Percentiles rank a stretch among this genome's conserved stretches.
Conservation (phyloP, 768 basidiomycete genomes). For the Pleurotus salmoneostramineus region DNA sequence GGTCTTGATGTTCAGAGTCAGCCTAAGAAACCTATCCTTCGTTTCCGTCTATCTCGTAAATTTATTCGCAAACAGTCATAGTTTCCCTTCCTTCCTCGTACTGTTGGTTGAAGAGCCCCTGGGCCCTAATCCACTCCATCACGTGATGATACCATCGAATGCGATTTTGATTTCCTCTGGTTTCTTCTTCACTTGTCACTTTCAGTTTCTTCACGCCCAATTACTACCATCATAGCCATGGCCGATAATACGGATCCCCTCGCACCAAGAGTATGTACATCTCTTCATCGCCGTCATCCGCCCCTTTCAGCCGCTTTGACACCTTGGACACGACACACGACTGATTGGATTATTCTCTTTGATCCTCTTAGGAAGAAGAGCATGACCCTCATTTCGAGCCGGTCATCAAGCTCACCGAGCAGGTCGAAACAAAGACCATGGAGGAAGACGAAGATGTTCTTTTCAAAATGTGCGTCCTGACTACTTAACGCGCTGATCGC, state of each 20-base stretch:
- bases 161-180: too few relatives aligned
- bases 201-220: slow-evolving; percentile 10
- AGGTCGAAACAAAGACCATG: slow-evolving; percentile 90
- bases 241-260: slow-evolving; percentile 60
- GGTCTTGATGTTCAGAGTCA: too few relatives aligned
- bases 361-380: slow-evolving; percentile 60
- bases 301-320: slow-evolving; percentile 11
- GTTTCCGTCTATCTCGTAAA: too few relatives aligned
- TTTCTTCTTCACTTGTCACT: slow-evolving; percentile 6
- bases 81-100: background rate
- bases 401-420: slow-evolving; percentile 93
- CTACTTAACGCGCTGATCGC: slow-evolving; percentile 30
- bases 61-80: background rate
- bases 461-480: slow-evolving; percentile 86
- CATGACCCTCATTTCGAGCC: slow-evolving; percentile 92
- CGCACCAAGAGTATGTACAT: slow-evolving; percentile 60
- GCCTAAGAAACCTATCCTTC: too few relatives aligned
- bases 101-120: background rate
- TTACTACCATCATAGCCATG: slow-evolving; percentile 35
- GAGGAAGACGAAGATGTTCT: slow-evolving; percentile 92
- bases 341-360: slow-evolving; percentile 15
- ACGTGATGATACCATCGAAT: background rate
- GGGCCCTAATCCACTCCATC: background rate
- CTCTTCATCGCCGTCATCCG: slow-evolving; percentile 5
- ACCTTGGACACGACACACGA: slow-evolving; percentile 7